Percentiles rank a stretch among this genome's conserved stretches.
phyloP scores from a whole-genome alignment of 306 rosid genomes.

The Datisca glomerata region DNA sequence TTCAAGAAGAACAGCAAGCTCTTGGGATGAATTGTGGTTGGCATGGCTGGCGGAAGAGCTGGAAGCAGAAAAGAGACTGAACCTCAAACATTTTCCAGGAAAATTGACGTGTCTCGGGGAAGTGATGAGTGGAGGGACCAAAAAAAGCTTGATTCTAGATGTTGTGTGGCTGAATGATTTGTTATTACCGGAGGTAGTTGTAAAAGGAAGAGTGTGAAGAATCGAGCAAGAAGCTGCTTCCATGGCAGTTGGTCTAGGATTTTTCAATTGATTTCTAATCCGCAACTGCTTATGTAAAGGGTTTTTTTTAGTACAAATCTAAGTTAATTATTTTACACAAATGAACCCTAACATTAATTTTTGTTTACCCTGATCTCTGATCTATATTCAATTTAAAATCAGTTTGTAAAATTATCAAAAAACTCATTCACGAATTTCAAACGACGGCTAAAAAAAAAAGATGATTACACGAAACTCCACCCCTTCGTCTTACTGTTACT shows the following conservation, averaged over 20 bases:
- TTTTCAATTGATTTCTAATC: background rate
- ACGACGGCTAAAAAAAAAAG: no score
- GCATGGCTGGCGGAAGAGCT: constrained; percentile 25
- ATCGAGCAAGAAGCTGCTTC: constrained; percentile 22
- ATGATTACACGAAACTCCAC: no score
- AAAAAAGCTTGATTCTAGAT: constrained; percentile 10
- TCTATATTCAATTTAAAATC: no score
- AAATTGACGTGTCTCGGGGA: constrained; percentile 14
- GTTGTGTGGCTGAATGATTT: constrained; percentile 1
- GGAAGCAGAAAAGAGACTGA: constrained; percentile 19
- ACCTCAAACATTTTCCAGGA: constrained; percentile 27
- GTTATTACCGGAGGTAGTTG: constrained; percentile 5
- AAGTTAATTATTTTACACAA: no score
- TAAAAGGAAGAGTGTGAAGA: constrained; percentile 10
- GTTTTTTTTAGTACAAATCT: no score
- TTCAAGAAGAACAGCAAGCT: constrained; percentile 78
- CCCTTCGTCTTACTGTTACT: no score
- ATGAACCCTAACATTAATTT: no score
- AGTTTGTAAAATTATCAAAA: no score
- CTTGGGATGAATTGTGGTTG: constrained; percentile 20
- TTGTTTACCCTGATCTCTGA: no score
- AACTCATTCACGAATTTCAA: no score
- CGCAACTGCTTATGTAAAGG: no score
- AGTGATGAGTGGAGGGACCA: constrained; percentile 16
- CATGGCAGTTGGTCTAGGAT: constrained; percentile 20